Evolutionary conservation across 495 filamentous ascomycete genomes (phyloP).

Genomic region (Neurospora sp.): DNA sequence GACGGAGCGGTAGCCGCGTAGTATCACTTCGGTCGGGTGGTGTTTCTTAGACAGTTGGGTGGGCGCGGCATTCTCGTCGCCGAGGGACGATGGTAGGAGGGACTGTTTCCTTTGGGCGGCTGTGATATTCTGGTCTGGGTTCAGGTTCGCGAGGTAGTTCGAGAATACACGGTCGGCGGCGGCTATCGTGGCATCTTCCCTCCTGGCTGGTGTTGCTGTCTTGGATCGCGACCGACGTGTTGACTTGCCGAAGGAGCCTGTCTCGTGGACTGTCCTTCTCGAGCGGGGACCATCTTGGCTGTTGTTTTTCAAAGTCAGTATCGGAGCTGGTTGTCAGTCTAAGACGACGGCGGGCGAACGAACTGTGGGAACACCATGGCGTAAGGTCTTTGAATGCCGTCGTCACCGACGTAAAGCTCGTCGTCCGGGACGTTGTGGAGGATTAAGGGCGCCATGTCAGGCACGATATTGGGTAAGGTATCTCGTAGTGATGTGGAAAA

Average conservation of each 20-base stretch:
- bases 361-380: slow-evolving; percentile 48
- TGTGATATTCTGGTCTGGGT: slow-evolving; percentile 16
- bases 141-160: slow-evolving; percentile 27
- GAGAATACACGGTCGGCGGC: slow-evolving; percentile 42
- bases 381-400: slow-evolving; percentile 45
- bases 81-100: slow-evolving; percentile 12
- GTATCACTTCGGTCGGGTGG: slow-evolving; percentile 66
- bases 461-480: background rate
- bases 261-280: slow-evolving; percentile 36
- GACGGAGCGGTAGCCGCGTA: slow-evolving; percentile 69
- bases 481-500: background rate
- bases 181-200: slow-evolving; percentile 45
- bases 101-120: slow-evolving; percentile 21
- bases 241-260: slow-evolving; percentile 47
- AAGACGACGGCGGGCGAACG: slow-evolving; percentile 10
- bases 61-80: slow-evolving; percentile 18
- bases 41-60: slow-evolving; percentile 13
- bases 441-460: slow-evolving; percentile 44
- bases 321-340: background rate
- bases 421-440: slow-evolving; percentile 51
- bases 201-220: slow-evolving; percentile 39
- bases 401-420: slow-evolving; percentile 46
- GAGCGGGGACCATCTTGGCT: slow-evolving; percentile 32
- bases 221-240: slow-evolving; percentile 42
- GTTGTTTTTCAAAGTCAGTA: background rate